phyloP scores from a whole-genome alignment of 306 rosid genomes.

The Morella rubra region DNA sequence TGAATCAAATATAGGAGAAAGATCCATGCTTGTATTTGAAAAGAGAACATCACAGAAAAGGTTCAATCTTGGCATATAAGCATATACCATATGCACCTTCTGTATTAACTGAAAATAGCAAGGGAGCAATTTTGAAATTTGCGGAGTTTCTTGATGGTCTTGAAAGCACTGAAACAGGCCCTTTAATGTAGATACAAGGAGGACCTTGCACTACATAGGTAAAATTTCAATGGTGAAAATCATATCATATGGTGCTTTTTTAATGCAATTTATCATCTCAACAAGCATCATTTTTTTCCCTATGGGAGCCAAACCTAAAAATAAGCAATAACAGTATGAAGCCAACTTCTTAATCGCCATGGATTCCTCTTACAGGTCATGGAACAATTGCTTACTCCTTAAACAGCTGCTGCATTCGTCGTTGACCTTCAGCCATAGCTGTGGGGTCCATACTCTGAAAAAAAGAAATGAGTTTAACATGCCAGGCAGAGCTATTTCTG shows the following conservation, averaged over 20 bases:
- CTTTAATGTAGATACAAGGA: conserved; percentile 8
- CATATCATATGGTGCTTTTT: conserved; percentile 17
- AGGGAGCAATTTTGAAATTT: neutral
- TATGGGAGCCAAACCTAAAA: neutral
- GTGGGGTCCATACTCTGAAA: conserved; percentile 42
- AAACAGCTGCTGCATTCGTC: conserved; percentile 35
- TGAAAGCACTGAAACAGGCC: neutral
- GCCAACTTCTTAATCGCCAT: neutral
- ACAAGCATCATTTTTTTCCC: neutral
- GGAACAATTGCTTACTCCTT: conserved; percentile 41
- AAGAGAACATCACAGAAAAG: neutral
- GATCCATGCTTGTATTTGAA: neutral
- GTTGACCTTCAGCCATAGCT: conserved; percentile 46
- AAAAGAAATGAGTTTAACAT: neutral
- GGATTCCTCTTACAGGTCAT: neutral
- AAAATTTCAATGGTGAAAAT: conserved; percentile 7
- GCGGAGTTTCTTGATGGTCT: neutral
- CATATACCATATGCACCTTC: neutral
- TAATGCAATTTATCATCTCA: conserved; percentile 12
- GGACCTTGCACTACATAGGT: conserved; percentile 22
- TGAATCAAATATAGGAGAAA: neutral
- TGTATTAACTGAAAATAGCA: neutral
- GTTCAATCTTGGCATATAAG: neutral
- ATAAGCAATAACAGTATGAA: neutral
- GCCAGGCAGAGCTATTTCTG: neutral